phyloP scores from a whole-genome alignment of 805 yeast species.

The Wickerhamiella hasegawae region DNA sequence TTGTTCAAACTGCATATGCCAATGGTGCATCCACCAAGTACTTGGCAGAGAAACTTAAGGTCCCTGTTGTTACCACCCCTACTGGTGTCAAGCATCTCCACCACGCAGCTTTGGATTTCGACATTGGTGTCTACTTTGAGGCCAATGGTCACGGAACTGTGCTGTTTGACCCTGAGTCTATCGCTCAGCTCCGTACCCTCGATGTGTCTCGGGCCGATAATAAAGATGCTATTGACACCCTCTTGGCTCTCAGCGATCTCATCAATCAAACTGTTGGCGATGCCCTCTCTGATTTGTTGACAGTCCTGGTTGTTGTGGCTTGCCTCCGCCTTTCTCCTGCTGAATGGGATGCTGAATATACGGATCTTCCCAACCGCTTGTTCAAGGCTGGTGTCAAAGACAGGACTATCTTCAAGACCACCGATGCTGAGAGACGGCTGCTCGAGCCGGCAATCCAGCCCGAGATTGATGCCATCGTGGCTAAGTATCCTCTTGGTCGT shows the following conservation, averaged over 20 bases:
- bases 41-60: slow-evolving; percentile 38
- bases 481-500: slow-evolving; percentile 44
- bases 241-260: slow-evolving; percentile 46
- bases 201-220: slow-evolving; percentile 29
- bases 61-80: slow-evolving; percentile 78
- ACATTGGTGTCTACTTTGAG: slow-evolving; percentile 88
- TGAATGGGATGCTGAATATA: slow-evolving; percentile 63
- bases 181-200: slow-evolving; percentile 25
- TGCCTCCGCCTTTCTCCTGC: slow-evolving; percentile 41
- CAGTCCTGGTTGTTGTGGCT: slow-evolving; percentile 50
- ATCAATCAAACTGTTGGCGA: slow-evolving; percentile 98
- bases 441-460: slow-evolving; percentile 59
- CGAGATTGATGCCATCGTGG: slow-evolving; percentile 50
- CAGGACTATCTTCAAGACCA: slow-evolving; percentile 61
- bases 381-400: slow-evolving; percentile 73
- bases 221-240: slow-evolving; percentile 32
- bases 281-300: slow-evolving; percentile 81
- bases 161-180: slow-evolving; percentile 44
- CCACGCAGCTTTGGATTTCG: slow-evolving; percentile 74
- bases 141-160: slow-evolving; percentile 99
- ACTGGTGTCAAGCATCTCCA: slow-evolving; percentile 96
- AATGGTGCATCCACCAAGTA: slow-evolving; percentile 80
- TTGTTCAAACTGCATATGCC: slow-evolving; percentile 95
- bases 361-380: slow-evolving; percentile 75
- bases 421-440: slow-evolving; percentile 78